phyloP scores from a whole-genome alignment of 495 filamentous ascomycete species.

The Cercophora samala region DNA sequence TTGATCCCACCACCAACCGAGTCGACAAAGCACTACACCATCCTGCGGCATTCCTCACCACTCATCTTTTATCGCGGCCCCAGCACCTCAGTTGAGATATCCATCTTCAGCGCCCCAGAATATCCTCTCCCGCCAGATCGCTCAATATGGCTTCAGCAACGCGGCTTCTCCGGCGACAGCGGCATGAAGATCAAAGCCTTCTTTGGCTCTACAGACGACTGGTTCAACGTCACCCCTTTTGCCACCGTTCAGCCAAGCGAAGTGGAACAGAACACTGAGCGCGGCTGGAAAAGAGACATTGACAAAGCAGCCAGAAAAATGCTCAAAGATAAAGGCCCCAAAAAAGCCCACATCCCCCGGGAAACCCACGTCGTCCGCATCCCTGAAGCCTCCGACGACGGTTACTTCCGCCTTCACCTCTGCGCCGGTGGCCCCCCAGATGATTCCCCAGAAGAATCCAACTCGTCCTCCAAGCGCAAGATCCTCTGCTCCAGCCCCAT shows the following conservation, averaged over 20 bases:
- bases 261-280: constrained; percentile 50
- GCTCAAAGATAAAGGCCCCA: constrained; percentile 35
- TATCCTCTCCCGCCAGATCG: constrained; percentile 54
- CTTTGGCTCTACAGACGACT: constrained; percentile 52
- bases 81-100: constrained; percentile 58
- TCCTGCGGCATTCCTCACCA: constrained; percentile 62
- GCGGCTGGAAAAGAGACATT: constrained; percentile 66
- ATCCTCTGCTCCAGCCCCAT: constrained; percentile 61
- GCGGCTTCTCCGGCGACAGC: constrained; percentile 64
- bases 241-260: constrained; percentile 44
- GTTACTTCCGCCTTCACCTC: constrained; percentile 63
- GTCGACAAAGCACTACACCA: constrained; percentile 63
- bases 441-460: constrained; percentile 9
- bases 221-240: constrained; percentile 63
- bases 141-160: constrained; percentile 62
- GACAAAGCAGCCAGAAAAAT: constrained; percentile 54
- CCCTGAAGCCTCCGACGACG: constrained; percentile 59
- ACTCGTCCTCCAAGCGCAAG: constrained; percentile 37
- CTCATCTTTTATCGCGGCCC: constrained; percentile 63
- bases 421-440: constrained; percentile 42
- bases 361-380: constrained; percentile 63
- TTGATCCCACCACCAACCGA: constrained; percentile 60
- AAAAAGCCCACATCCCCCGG: constrained; percentile 50
- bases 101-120: constrained; percentile 55
- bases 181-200: constrained; percentile 64